Evolutionary conservation across 768 basidiomycete genomes (phyloP), one percentile per base, ranked within the genome.

Genomic region (Collybiopsis confluens): DNA sequence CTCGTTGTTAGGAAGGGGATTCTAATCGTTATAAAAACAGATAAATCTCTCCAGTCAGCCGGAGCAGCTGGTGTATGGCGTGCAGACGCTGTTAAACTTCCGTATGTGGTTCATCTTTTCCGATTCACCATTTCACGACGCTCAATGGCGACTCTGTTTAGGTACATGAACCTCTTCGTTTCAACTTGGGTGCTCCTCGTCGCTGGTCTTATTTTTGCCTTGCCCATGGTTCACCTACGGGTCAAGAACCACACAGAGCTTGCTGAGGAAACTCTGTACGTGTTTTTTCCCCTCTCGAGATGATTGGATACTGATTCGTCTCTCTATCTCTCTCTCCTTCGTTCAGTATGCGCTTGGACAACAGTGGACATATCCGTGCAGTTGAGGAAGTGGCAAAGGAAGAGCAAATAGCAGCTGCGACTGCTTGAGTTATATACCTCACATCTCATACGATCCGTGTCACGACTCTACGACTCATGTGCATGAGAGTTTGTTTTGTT

Each of bases 1-100:
- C 30, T 6, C 5, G 30, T 6, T 13, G 6, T 33, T 33, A 13
- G 30, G 13, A 23, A 8, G 30, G 13, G 30, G 5, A 33, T 13
- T 33, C 30, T 33, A 13, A 23, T 24, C n/a, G 53, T 57, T 24
- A 51, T 51, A 28, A 38, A 27, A 54, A 18, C 54, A 79, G 86
- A 88, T 58, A 88, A 91, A 64, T 84, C 83, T 2, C 70, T 90
- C 40, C 88, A 90, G 63, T 88, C 85, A 11, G 87, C 87, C 7
- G 89, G 85, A 56, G 88, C 81, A 20, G 88, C 86, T 2, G 86
- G 81, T 37, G 68, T 78, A 15, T 91, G 88, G 87, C 76, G 82
- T 41, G 82, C 80, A 9, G 89, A 91, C 68, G 87, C 75, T 3
- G 72, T 81, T 16, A 65, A 68, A 35, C 60, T 74, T 21, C 85